phyloP scores from a whole-genome alignment of 2,329 filamentous ascomycete genomes.

The Cercospora berteroae region DNA sequence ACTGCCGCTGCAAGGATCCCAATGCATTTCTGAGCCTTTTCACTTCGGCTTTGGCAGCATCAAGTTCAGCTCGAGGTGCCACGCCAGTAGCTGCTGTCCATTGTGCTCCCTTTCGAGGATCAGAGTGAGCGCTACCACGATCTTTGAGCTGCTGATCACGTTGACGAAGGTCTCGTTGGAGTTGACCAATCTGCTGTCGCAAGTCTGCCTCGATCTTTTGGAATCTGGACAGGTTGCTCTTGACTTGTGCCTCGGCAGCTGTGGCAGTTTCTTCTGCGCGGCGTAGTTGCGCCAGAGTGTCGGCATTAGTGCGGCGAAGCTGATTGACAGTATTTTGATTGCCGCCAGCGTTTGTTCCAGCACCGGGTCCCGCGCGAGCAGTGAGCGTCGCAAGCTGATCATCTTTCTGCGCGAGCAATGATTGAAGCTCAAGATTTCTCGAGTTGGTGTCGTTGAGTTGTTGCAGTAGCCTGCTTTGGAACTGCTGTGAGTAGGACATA shows the following conservation, averaged over 20 bases:
- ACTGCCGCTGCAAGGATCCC: conserved; percentile 21
- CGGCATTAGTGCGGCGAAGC: conserved; percentile 12
- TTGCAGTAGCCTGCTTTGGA: conserved; percentile 18
- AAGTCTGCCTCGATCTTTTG: conserved; percentile 16
- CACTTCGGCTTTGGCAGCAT: conserved; percentile 16
- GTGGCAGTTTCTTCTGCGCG: conserved; percentile 12
- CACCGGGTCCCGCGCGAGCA: conserved; percentile 1
- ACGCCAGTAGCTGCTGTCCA: conserved; percentile 10
- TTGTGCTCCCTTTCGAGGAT: conserved; percentile 1
- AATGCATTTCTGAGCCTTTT: conserved; percentile 11
- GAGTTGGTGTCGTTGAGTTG: conserved; percentile 21
- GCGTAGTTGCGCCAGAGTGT: conserved; percentile 10
- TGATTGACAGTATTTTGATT: neutral
- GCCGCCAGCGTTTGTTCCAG: neutral
- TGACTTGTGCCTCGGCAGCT: conserved; percentile 16
- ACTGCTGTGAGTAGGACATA: conserved; percentile 24
- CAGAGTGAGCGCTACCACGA: neutral
- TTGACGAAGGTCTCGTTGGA: conserved; percentile 7
- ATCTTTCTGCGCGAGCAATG: conserved; percentile 24
- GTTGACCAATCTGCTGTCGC: conserved; percentile 7
- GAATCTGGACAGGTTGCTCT: conserved; percentile 9
- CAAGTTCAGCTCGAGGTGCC: conserved; percentile 14
- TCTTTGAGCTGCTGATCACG: conserved; percentile 7
- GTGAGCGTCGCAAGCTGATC: conserved; percentile 20
- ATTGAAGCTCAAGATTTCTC: conserved; percentile 23